Percentiles rank a stretch among this genome's conserved stretches.
Evolutionary conservation across 352 stramenopile genomes (phyloP).

Genomic region (Thalassiosira ordinaria): DNA sequence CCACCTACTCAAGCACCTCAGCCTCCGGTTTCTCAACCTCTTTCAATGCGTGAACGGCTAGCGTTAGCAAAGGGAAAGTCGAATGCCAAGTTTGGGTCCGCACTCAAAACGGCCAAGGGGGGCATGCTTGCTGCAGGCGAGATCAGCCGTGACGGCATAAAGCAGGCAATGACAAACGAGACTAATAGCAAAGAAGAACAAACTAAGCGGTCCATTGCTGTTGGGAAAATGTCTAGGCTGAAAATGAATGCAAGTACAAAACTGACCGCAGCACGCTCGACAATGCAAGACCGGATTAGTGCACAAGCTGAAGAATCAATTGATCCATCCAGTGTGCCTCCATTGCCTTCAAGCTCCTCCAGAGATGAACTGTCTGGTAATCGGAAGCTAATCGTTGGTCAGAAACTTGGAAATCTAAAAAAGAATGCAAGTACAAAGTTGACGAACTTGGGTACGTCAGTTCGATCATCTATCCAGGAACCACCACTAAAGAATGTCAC

Average conservation of each 20-base stretch:
- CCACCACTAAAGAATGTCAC: neutral
- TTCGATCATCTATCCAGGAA: no score
- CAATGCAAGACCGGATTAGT: conserved; percentile 26
- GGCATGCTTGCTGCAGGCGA: conserved; percentile 47
- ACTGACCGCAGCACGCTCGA: conserved; percentile 19
- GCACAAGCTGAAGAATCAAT: neutral
- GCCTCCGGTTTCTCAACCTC: neutral
- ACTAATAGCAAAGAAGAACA: conserved; percentile 11
- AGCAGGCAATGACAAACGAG: conserved; percentile 40
- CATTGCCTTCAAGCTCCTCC: neutral
- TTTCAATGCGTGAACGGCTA: conserved; percentile 38
- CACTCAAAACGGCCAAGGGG: conserved; percentile 54
- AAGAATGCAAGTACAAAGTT: conserved; percentile 24
- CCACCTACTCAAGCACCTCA: conserved; percentile 6
- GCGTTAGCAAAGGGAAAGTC: conserved; percentile 46
- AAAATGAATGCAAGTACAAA: conserved; percentile 39
- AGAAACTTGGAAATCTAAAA: conserved; percentile 36
- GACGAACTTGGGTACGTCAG: conserved; percentile 10
- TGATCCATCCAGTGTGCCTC: neutral
- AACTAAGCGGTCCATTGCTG: conserved; percentile 18
- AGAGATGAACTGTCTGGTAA: conserved; percentile 17
- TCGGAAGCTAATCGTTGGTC: conserved; percentile 20
- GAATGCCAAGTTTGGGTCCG: conserved; percentile 51
- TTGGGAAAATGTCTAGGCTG: conserved; percentile 28
- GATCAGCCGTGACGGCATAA: conserved; percentile 39